phyloP scores from a whole-genome alignment of 129 eudicot species.

The Flaveria sonorensis region DNA sequence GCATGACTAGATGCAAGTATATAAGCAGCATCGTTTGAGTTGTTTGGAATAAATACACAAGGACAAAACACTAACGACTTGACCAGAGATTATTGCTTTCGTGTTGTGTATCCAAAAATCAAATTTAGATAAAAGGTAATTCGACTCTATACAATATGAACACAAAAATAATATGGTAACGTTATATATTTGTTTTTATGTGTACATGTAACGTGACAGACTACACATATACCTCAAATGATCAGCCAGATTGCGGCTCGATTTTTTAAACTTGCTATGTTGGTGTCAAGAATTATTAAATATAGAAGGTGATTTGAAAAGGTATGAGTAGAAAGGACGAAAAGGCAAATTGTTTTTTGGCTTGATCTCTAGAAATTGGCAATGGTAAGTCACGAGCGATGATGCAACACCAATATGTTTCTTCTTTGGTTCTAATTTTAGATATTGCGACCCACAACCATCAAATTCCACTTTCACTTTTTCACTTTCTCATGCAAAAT shows the following conservation, averaged over 20 bases:
- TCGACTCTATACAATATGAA: background rate
- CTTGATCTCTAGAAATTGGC: constrained; percentile 12
- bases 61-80: background rate
- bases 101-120: background rate
- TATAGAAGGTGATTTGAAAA: background rate
- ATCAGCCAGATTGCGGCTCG: background rate
- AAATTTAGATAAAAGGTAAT: background rate
- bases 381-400: constrained; percentile 33
- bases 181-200: background rate
- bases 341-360: constrained; percentile 21
- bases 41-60: background rate
- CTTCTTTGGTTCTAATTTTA: constrained; percentile 34
- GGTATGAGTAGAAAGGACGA: background rate
- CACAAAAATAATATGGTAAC: background rate
- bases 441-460: constrained; percentile 28
- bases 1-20: too few relatives aligned
- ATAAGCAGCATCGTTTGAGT: background rate
- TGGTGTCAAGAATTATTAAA: constrained; percentile 10
- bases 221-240: background rate
- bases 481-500: constrained; percentile 23
- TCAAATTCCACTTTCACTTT: constrained; percentile 26
- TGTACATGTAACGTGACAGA: background rate
- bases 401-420: constrained; percentile 28
- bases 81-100: background rate
- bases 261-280: constrained; percentile 8